phyloP scores from a whole-genome alignment of 2,329 filamentous ascomycete genomes.

The Fusarium sp. region DNA sequence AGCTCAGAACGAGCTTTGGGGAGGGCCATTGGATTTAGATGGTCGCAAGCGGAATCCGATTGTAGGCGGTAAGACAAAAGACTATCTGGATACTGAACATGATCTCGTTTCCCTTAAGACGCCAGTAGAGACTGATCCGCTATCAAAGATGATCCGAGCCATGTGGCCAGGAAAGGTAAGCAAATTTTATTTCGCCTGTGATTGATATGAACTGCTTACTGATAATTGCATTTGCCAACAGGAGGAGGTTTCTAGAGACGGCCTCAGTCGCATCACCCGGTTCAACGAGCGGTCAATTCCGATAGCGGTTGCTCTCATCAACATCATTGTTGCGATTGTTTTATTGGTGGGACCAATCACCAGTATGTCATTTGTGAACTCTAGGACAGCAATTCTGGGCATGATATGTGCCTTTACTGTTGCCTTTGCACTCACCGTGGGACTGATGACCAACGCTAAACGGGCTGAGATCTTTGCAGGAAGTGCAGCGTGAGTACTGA shows the following conservation, averaged over 20 bases:
- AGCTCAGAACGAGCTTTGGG: conserved; percentile 1
- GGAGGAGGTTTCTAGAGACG: background rate
- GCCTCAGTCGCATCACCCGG: background rate
- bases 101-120: background rate
- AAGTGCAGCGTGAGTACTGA: conserved; percentile 10
- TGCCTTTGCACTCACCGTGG: conserved; percentile 6
- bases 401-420: conserved; percentile 11
- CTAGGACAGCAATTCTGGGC: background rate
- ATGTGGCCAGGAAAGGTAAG: conserved; percentile 12
- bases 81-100: background rate
- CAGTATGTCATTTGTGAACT: background rate
- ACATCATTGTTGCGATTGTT: background rate
- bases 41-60: background rate
- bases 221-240: background rate
- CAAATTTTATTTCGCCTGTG: background rate
- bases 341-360: background rate
- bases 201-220: background rate
- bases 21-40: rapidly evolving
- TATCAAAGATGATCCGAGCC: background rate
- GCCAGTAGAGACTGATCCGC: background rate
- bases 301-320: background rate
- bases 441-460: conserved; percentile 11
- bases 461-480: conserved; percentile 17
- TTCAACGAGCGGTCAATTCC: conserved; percentile 8
- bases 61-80: background rate